These are phyloP conservation scores for Chlamydomonas sp. DNA, from an alignment of 139 green algal genomes.

Conservation along the genomic window DNA sequence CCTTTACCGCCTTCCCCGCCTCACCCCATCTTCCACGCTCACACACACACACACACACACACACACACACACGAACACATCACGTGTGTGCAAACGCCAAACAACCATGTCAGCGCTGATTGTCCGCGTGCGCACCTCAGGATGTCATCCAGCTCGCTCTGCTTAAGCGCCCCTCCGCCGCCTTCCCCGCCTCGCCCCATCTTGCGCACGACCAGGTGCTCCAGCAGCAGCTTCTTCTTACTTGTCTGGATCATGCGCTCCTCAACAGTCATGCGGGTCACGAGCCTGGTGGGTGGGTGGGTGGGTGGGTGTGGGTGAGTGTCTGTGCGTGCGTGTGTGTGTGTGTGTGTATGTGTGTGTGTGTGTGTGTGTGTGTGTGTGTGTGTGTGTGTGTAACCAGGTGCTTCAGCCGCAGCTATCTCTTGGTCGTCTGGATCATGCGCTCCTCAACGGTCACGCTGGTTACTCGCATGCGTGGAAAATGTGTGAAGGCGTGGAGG, in stretches of 20 bases:
- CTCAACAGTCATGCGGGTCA: conserved; percentile 74
- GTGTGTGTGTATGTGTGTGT: too few species aligned
- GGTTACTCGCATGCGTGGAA: conserved; percentile 69
- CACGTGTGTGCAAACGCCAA: too few species aligned
- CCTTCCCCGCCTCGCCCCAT: conserved; percentile 22
- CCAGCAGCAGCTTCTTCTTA: conserved; percentile 80
- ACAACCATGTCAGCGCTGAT: too few species aligned
- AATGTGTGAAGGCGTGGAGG: too few species aligned
- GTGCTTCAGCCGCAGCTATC: conserved; percentile 85
- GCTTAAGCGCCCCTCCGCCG: conserved; percentile 39
- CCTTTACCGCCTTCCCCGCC: not conserved
- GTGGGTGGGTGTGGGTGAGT: too few species aligned
- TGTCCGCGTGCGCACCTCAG: too few species aligned
- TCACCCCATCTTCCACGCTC: not conserved
- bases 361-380: too few species aligned
- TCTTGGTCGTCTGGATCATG: conserved; percentile 74
- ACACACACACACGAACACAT: conserved; percentile 23
- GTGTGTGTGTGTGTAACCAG: too few species aligned
- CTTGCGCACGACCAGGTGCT: conserved; percentile 77
- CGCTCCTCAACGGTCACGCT: conserved; percentile 79
- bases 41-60: conserved; percentile 19
- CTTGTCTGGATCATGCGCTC: conserved; percentile 83
- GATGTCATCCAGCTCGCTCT: conserved; percentile 80
- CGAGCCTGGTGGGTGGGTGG: too few species aligned
- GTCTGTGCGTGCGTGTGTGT: too few species aligned